These are phyloP conservation scores for Lizonia empirigonia DNA, from an alignment of 2,329 filamentous ascomycete genomes.

Conservation along the genomic window DNA sequence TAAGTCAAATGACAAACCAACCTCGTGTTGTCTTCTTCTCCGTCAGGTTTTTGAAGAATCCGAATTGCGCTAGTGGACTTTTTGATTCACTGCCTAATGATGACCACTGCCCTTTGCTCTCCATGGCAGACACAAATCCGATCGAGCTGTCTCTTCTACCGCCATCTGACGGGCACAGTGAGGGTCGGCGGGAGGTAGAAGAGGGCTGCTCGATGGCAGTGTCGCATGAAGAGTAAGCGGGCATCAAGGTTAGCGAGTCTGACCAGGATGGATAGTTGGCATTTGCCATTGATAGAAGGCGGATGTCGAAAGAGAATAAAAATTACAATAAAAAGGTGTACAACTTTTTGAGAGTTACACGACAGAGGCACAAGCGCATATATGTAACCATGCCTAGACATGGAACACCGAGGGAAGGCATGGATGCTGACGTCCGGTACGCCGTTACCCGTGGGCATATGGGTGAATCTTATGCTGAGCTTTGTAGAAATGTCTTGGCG, in stretches of 20 bases:
- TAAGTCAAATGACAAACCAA: slow-evolving; percentile 43
- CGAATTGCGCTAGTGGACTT: slow-evolving; percentile 46
- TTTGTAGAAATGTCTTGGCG: slow-evolving; percentile 29
- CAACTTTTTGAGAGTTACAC: slow-evolving; percentile 32
- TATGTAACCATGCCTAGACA: slow-evolving; percentile 38
- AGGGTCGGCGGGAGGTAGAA: slow-evolving; percentile 41
- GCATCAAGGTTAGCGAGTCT: slow-evolving; percentile 44
- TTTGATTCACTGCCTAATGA: slow-evolving; percentile 46
- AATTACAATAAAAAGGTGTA: slow-evolving; percentile 38
- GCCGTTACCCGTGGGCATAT: slow-evolving; percentile 31
- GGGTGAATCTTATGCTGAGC: slow-evolving; percentile 34
- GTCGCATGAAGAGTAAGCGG: slow-evolving; percentile 45
- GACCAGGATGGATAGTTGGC: slow-evolving; percentile 43
- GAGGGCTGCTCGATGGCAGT: slow-evolving; percentile 43
- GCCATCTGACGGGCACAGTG: slow-evolving; percentile 41
- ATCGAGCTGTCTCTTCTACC: slow-evolving; percentile 42
- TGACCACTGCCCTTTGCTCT: slow-evolving; percentile 47
- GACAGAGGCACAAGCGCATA: slow-evolving; percentile 37
- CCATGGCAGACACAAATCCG: slow-evolving; percentile 45
- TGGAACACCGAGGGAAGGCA: slow-evolving; percentile 26
- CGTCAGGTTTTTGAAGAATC: slow-evolving; percentile 67
- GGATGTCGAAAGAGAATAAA: slow-evolving; percentile 27
- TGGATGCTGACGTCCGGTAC: slow-evolving; percentile 33
- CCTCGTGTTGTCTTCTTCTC: slow-evolving; percentile 82
- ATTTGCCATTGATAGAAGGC: slow-evolving; percentile 16